phyloP scores from a whole-genome alignment of 768 basidiomycete species.

The Pulveroboletus sp. region DNA sequence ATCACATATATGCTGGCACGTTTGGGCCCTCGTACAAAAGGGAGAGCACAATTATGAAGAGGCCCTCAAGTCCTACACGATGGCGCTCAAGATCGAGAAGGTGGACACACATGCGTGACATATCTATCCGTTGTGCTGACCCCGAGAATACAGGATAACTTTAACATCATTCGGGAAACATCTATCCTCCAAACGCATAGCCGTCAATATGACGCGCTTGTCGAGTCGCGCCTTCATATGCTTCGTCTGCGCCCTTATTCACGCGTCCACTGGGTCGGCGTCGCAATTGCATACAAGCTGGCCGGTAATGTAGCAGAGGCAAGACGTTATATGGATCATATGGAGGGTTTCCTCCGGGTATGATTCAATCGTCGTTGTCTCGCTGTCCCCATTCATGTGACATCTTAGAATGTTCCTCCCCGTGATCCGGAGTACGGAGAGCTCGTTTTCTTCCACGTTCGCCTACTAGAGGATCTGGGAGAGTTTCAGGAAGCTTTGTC shows the following conservation, averaged over 20 bases:
- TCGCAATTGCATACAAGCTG: conserved; percentile 86
- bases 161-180: conserved; percentile 89
- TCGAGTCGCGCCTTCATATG: conserved; percentile 79
- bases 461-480: conserved; percentile 67
- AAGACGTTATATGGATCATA: conserved; percentile 65
- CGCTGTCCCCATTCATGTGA: conserved; percentile 4
- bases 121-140: conserved; percentile 2
- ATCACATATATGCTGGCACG: conserved; percentile 98
- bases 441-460: conserved; percentile 71
- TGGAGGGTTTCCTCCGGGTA: conserved; percentile 69
- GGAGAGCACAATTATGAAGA: conserved; percentile 94
- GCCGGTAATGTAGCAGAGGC: conserved; percentile 71
- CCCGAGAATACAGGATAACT: conserved; percentile 63
- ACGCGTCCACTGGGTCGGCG: conserved; percentile 84
- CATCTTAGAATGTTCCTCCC: conserved; percentile 60
- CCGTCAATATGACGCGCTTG: conserved; percentile 69
- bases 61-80: conserved; percentile 86
- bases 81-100: conserved; percentile 86
- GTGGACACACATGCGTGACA: conserved; percentile 40
- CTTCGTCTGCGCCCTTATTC: conserved; percentile 75
- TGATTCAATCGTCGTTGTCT: neutral
- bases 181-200: conserved; percentile 87
- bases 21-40: conserved; percentile 92
- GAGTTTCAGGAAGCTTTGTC: conserved; percentile 55
- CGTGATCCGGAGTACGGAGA: conserved; percentile 85